Percentiles rank a stretch among this genome's conserved stretches.
phyloP scores from a whole-genome alignment of 2,329 filamentous ascomycete genomes.

The Alternaria triticimaculans region DNA sequence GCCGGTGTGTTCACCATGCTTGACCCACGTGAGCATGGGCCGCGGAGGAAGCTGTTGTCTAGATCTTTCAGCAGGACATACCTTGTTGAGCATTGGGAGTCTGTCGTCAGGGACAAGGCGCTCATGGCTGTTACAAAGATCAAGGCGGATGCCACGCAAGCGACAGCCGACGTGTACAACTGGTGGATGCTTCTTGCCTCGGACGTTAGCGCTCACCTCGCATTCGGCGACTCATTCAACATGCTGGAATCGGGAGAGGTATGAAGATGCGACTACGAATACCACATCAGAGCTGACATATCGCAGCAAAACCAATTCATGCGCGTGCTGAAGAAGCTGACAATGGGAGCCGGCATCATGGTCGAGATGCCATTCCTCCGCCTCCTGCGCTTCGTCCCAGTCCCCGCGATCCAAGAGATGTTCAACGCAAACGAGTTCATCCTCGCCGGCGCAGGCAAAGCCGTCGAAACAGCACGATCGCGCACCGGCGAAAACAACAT shows the following conservation, averaged over 20 bases:
- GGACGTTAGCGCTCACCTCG: conserved; percentile 46
- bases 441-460: conserved; percentile 36
- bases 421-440: conserved; percentile 47
- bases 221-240: conserved; percentile 50
- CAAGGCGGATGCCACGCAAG: conserved; percentile 26
- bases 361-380: conserved; percentile 46
- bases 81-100: conserved; percentile 48
- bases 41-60: conserved; percentile 45
- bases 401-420: conserved; percentile 38
- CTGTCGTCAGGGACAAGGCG: conserved; percentile 41
- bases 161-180: conserved; percentile 44
- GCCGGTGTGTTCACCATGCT: conserved; percentile 48
- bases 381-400: conserved; percentile 41
- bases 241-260: conserved; percentile 49
- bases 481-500: conserved; percentile 42
- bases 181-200: conserved; percentile 51
- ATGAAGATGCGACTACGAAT: neutral
- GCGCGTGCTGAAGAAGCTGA: conserved; percentile 45
- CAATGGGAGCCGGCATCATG: conserved; percentile 46
- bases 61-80: conserved; percentile 46
- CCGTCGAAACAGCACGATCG: conserved; percentile 39
- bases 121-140: conserved; percentile 44
- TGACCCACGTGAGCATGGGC: conserved; percentile 44
- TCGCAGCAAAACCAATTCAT: conserved; percentile 45
- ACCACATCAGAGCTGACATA: neutral